Evolutionary conservation across 805 yeast species (phyloP).

Genomic region (Ogataea nitratoaversa): DNA sequence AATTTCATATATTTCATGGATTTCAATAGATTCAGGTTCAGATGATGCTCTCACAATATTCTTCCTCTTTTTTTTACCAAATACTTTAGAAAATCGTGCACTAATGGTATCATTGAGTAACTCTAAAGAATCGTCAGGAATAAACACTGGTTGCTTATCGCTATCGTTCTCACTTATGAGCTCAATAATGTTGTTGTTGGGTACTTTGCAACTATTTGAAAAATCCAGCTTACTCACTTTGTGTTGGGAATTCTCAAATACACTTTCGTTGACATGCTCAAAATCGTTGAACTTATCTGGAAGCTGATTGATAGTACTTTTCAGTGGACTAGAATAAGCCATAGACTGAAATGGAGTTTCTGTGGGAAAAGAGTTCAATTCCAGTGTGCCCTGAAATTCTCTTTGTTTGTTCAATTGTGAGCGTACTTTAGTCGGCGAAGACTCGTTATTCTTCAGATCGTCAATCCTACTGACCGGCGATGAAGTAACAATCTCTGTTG

Average conservation of each 20-base stretch:
- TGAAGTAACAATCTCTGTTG: conserved; percentile 15
- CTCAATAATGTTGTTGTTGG: background rate
- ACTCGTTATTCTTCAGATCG: background rate
- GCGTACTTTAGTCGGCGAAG: background rate
- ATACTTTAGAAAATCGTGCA: background rate
- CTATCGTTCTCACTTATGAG: background rate
- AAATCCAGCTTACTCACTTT: background rate
- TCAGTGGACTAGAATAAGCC: conserved; percentile 4
- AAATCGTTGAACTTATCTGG: conserved; percentile 7
- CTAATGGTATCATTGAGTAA: background rate
- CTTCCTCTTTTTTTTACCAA: background rate
- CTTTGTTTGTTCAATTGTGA: conserved; percentile 1
- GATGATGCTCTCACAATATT: too few relatives aligned
- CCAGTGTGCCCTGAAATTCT: background rate
- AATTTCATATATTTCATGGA: background rate
- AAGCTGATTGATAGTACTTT: conserved; percentile 11
- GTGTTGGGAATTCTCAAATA: too few relatives aligned
- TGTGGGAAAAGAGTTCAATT: conserved; percentile 6
- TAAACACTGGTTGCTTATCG: background rate
- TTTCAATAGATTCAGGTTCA: background rate
- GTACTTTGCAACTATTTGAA: background rate
- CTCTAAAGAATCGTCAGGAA: background rate
- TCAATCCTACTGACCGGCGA: conserved; percentile 10
- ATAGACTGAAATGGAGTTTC: background rate
- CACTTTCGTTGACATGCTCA: background rate